Percentiles rank a stretch among this genome's conserved stretches.
Conservation (phyloP, 2,329 filamentous ascomycete species). For the Scorias spongiosa region DNA sequence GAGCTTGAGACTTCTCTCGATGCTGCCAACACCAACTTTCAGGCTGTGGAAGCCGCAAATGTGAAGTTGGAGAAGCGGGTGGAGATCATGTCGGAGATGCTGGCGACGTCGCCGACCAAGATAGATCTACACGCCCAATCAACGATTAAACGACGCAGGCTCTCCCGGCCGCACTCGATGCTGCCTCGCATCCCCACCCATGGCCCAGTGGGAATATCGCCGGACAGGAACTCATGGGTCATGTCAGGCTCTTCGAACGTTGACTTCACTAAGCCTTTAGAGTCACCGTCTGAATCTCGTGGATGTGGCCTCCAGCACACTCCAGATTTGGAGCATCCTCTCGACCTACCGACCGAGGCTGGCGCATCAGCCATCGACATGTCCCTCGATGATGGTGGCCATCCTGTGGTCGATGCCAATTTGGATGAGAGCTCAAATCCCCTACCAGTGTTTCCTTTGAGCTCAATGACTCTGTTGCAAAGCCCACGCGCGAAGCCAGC, state of each 20-base stretch:
- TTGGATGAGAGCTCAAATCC: background rate
- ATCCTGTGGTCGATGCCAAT: background rate
- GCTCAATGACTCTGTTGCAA: slow-evolving; percentile 1
- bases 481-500: slow-evolving; percentile 5
- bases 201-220: slow-evolving; percentile 8
- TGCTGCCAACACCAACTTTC: slow-evolving; percentile 14
- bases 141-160: slow-evolving; percentile 10
- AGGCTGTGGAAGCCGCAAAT: slow-evolving; percentile 21
- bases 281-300: background rate
- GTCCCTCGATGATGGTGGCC: background rate
- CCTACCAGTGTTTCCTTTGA: slow-evolving; percentile 5
- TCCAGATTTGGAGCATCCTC: background rate
- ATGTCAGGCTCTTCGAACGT: background rate
- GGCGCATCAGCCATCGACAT: slow-evolving; percentile 5
- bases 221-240: background rate
- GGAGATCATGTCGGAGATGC: slow-evolving; percentile 23
- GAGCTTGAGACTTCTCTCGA: slow-evolving; percentile 21
- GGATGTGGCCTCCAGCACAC: background rate
- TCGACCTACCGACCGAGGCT: background rate
- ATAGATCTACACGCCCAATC: slow-evolving; percentile 15
- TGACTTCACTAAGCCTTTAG: background rate
- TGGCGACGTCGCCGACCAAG: slow-evolving; percentile 23
- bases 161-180: slow-evolving; percentile 20
- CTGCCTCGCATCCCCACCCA: slow-evolving; percentile 20
- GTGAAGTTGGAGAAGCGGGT: slow-evolving; percentile 23